phyloP scores from a whole-genome alignment of 352 stramenopile species.

The Phytophthora litchii region DNA sequence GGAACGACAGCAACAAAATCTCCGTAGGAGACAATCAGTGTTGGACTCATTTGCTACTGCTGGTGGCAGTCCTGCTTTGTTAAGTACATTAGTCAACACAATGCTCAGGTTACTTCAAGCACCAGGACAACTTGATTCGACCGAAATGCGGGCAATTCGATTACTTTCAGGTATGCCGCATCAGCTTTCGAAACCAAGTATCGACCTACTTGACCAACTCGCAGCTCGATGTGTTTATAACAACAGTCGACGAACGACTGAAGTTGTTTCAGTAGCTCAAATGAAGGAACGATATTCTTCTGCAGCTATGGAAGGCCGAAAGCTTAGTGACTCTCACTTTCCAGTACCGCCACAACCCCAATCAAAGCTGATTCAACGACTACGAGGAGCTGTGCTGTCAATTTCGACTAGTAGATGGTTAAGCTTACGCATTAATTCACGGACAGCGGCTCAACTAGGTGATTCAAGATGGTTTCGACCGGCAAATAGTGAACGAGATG shows the following conservation, averaged over 20 bases:
- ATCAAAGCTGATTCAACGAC: constrained; percentile 14
- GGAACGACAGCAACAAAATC: constrained; percentile 23
- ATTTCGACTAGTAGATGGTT: constrained; percentile 22
- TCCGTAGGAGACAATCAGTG: constrained; percentile 13
- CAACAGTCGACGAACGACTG: constrained; percentile 12
- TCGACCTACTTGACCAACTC: constrained; percentile 17
- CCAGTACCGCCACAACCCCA: not conserved
- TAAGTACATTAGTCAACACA: constrained; percentile 24
- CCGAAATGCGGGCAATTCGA: constrained; percentile 26
- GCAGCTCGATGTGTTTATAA: constrained; percentile 34
- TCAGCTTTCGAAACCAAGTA: constrained; percentile 17
- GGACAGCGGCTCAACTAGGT: not conserved
- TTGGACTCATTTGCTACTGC: constrained; percentile 20
- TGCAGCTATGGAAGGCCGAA: constrained; percentile 12
- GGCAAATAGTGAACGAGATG: constrained; percentile 6
- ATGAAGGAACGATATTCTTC: constrained; percentile 31
- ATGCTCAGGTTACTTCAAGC: constrained; percentile 29
- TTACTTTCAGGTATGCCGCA: constrained; percentile 32
- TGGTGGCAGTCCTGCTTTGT: constrained; percentile 11
- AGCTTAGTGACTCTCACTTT: constrained; percentile 11
- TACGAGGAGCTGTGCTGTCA: constrained; percentile 11
- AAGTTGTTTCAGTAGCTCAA: constrained; percentile 11
- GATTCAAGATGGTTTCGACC: not conserved
- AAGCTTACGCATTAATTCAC: constrained; percentile 6
- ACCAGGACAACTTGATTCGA: constrained; percentile 28